A percentile compares a stretch with the other conserved stretches of the same genome.
Conservation (phyloP, 768 basidiomycete species). For the Rhodotorula graminis region DNA sequence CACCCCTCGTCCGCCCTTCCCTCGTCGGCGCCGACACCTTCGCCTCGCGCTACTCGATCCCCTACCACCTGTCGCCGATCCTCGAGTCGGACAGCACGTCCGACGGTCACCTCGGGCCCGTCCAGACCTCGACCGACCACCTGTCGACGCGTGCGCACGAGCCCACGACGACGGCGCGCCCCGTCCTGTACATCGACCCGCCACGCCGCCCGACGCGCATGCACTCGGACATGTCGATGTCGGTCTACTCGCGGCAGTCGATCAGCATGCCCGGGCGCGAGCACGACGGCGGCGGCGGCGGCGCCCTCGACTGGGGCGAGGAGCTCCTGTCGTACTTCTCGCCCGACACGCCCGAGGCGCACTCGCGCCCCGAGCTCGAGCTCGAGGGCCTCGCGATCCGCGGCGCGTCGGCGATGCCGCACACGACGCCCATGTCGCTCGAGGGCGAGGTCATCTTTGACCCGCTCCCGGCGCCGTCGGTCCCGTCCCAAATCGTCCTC, state of each 20-base stretch:
- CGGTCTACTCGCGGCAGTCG: slow-evolving; percentile 23
- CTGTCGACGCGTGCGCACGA: neutral
- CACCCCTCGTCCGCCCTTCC: neutral
- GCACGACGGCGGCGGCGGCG: neutral
- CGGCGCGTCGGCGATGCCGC: neutral
- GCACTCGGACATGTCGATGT: slow-evolving; percentile 1
- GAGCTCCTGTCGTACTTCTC: slow-evolving; percentile 12
- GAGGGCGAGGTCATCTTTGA: neutral
- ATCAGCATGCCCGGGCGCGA: neutral
- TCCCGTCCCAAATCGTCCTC: neutral
- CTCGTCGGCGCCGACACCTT: neutral
- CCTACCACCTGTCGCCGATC: neutral
- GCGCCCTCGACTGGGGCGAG: neutral
- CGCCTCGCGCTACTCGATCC: neutral
- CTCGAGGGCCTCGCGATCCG: slow-evolving; percentile 5
- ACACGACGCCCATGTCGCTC: neutral
- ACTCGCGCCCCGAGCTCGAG: neutral
- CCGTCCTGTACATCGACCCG: slow-evolving; percentile 5
- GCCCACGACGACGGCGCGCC: neutral
- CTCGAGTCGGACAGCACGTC: neutral
- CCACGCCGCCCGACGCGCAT: neutral
- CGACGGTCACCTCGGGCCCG: fast-evolving
- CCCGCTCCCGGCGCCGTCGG: neutral
- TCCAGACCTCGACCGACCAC: too few species aligned
- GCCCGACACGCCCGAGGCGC: slow-evolving; percentile 1